These are phyloP conservation scores for Rhodotorula paludigena DNA, from an alignment of 768 basidiomycete species.

Conservation along the genomic window DNA sequence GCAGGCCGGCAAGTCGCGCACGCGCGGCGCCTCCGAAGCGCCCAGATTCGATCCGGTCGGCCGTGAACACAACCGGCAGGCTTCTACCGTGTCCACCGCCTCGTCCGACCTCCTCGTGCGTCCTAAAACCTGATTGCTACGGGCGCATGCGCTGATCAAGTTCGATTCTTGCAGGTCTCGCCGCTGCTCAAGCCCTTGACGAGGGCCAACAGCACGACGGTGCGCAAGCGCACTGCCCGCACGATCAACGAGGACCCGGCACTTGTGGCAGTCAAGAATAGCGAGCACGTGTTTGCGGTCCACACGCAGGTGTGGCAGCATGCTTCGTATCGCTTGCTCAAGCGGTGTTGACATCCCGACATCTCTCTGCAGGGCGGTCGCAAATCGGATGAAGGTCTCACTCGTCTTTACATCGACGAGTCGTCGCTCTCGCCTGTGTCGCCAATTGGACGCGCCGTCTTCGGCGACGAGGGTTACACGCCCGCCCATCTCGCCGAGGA, in stretches of 20 bases:
- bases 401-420: slow-evolving; percentile 2
- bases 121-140: no score
- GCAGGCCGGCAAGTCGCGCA: background rate
- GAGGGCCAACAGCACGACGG: no score
- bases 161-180: no score
- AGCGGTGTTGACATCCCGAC: no score
- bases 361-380: background rate
- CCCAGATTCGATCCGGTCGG: background rate
- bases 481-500: slow-evolving; percentile 1
- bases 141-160: no score
- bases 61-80: no score
- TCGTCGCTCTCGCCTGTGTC: background rate
- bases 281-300: slow-evolving; percentile 1
- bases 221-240: no score
- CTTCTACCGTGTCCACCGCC: no score
- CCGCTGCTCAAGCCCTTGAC: no score
- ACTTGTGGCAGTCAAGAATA: background rate
- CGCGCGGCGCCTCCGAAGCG: background rate
- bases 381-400: background rate
- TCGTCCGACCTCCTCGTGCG: no score
- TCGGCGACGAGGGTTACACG: background rate
- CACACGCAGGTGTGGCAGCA: background rate
- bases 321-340: background rate
- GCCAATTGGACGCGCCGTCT: slow-evolving; percentile 3
- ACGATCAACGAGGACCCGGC: background rate